phyloP scores from a whole-genome alignment of 2,329 filamentous ascomycete species.

The Talaromyces rugulosus region DNA sequence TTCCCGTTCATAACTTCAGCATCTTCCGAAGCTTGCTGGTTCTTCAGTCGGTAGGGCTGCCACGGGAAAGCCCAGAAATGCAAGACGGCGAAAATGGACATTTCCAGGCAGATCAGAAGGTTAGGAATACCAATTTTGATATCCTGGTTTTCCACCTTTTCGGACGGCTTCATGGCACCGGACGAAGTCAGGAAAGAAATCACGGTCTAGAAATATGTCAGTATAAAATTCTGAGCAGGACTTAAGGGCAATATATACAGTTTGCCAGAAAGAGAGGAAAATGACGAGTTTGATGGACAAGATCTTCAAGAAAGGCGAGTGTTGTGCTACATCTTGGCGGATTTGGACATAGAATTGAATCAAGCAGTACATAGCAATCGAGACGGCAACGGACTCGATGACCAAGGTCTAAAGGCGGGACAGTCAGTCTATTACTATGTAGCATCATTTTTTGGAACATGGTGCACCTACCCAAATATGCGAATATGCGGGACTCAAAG shows the following conservation, averaged over 20 bases:
- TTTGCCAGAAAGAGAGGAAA: slow-evolving; percentile 88
- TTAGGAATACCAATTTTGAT: slow-evolving; percentile 77
- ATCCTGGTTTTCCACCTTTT: slow-evolving; percentile 65
- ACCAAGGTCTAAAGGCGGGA: slow-evolving; percentile 50
- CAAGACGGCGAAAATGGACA: slow-evolving; percentile 73
- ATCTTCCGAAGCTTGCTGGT: slow-evolving; percentile 46
- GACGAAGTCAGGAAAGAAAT: slow-evolving; percentile 60
- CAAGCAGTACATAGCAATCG: slow-evolving; percentile 82
- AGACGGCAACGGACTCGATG: slow-evolving; percentile 68
- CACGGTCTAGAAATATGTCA: slow-evolving; percentile 39
- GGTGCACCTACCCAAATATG: slow-evolving; percentile 66
- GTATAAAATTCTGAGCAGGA: not conserved
- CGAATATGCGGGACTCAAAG: slow-evolving; percentile 71
- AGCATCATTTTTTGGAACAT: not conserved
- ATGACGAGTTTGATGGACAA: slow-evolving; percentile 86
- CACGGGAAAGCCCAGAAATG: slow-evolving; percentile 82
- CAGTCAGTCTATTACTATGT: not conserved
- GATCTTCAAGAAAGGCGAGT: slow-evolving; percentile 75
- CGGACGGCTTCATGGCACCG: slow-evolving; percentile 60
- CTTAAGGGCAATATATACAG: slow-evolving; percentile 35
- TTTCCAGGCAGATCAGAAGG: slow-evolving; percentile 75
- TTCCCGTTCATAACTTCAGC: slow-evolving; percentile 39
- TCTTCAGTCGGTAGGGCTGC: slow-evolving; percentile 57
- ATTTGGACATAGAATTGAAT: slow-evolving; percentile 84
- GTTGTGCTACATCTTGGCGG: slow-evolving; percentile 61